These are phyloP conservation scores for Diaporthe vexans DNA, from an alignment of 2,329 filamentous ascomycete species.

Conservation along the genomic window DNA sequence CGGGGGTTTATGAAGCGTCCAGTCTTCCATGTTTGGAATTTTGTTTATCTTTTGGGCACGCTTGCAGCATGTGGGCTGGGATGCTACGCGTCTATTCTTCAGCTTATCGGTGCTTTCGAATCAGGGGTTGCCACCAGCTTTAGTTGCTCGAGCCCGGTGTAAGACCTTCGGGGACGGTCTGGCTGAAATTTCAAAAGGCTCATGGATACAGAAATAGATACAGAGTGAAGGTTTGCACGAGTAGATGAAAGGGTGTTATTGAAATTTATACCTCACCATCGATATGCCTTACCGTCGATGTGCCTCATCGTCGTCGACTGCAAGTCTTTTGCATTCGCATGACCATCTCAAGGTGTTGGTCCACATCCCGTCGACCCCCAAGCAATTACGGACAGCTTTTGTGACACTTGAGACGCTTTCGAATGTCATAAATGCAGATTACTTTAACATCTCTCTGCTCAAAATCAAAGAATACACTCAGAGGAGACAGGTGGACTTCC, in stretches of 20 bases:
- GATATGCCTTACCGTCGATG: no score
- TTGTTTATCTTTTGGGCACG: slow-evolving; percentile 24
- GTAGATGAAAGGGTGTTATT: neutral
- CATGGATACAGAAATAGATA: neutral
- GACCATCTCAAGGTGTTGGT: neutral
- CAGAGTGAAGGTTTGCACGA: neutral
- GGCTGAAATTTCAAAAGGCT: neutral
- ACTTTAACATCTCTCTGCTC: neutral
- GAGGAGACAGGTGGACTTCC: neutral
- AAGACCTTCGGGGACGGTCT: neutral
- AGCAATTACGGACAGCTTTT: neutral
- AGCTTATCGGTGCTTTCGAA: slow-evolving; percentile 15
- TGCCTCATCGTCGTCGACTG: no score
- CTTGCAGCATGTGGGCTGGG: slow-evolving; percentile 16
- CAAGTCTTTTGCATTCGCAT: neutral
- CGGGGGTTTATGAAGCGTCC: slow-evolving; percentile 35
- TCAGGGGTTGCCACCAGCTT: slow-evolving; percentile 34
- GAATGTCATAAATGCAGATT: neutral
- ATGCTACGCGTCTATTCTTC: slow-evolving; percentile 23
- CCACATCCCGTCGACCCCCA: neutral
- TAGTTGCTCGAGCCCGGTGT: slow-evolving; percentile 35
- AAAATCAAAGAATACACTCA: neutral
- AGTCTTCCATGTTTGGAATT: slow-evolving; percentile 34
- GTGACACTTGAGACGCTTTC: neutral
- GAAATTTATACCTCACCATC: neutral